A percentile compares a stretch with the other conserved stretches of the same genome.
Conservation (phyloP, 1,284 basidiomycete species). For the Anthracocystis walkeri region DNA sequence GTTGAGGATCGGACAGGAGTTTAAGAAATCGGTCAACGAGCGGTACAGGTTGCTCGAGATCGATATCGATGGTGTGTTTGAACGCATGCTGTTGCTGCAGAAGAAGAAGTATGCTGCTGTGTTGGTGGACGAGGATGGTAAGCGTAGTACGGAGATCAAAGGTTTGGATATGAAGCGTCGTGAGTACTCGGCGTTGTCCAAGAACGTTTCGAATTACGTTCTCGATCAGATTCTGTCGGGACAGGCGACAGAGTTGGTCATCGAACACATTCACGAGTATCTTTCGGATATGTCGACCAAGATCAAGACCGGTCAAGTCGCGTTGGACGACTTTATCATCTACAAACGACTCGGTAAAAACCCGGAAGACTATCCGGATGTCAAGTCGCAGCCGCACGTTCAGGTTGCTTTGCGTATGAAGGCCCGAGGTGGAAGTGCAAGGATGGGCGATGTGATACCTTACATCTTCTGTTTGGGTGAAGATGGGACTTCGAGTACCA, state of each 20-base stretch:
- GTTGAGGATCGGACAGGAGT: conserved; percentile 87
- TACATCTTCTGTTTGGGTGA: conserved; percentile 91
- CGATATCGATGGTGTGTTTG: conserved; percentile 93
- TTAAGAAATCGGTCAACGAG: conserved; percentile 97
- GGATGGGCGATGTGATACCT: conserved; percentile 91
- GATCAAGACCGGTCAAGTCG: conserved; percentile 81
- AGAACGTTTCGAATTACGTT: conserved; percentile 78
- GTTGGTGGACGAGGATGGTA: conserved; percentile 73
- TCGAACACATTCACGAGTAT: conserved; percentile 93
- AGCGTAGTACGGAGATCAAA: conserved; percentile 79
- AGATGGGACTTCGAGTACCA: conserved; percentile 77
- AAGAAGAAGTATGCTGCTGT: conserved; percentile 99
- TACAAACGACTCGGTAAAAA: conserved; percentile 70
- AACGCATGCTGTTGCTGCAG: conserved; percentile 90
- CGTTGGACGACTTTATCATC: conserved; percentile 92
- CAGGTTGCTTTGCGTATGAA: conserved; percentile 95
- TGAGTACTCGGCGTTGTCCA: conserved; percentile 92
- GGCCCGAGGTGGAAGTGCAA: conserved; percentile 81
- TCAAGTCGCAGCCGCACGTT: conserved; percentile 93
- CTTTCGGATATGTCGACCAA: conserved; percentile 80
- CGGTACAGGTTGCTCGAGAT: conserved; percentile 95
- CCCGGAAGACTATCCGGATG: conserved; percentile 86
- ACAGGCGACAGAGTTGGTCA: conserved; percentile 87
- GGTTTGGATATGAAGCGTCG: conserved; percentile 99
- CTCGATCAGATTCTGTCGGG: conserved; percentile 92